A percentile compares a stretch with the other conserved stretches of the same genome.
Evolutionary conservation across 345 rosid species (phyloP).

Genomic region (Hypericum perforatum): DNA sequence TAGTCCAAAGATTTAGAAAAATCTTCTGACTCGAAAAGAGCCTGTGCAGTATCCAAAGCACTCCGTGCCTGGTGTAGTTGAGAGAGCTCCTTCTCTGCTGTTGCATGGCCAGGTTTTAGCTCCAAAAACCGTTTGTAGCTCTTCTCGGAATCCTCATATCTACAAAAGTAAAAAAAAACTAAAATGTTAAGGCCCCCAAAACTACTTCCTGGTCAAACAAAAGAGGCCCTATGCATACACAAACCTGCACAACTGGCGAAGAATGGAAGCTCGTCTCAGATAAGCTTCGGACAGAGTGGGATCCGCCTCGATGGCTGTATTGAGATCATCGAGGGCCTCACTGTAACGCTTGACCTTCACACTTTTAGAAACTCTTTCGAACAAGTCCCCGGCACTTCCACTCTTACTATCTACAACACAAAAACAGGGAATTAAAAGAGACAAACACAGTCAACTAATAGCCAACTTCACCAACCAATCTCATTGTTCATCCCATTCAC

Average conservation of each 20-base stretch:
- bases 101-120: slow-evolving; percentile 51
- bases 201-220: neutral
- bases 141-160: slow-evolving; percentile 80
- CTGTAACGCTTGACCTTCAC: slow-evolving; percentile 68
- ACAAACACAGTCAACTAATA: too few species aligned
- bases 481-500: too few species aligned
- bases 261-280: slow-evolving; percentile 62
- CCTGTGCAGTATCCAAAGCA: slow-evolving; percentile 63
- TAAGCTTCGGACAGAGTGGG: slow-evolving; percentile 87
- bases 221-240: neutral
- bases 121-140: slow-evolving; percentile 62
- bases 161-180: slow-evolving; percentile 27
- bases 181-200: neutral
- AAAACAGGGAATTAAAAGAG: neutral
- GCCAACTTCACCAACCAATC: too few species aligned
- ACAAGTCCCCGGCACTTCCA: slow-evolving; percentile 55
- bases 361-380: slow-evolving; percentile 68
- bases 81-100: slow-evolving; percentile 89
- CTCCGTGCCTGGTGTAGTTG: slow-evolving; percentile 78
- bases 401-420: slow-evolving; percentile 46
- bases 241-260: slow-evolving; percentile 89
- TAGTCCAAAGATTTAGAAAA: slow-evolving; percentile 62
- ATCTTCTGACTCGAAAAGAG: slow-evolving; percentile 62
- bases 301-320: slow-evolving; percentile 87
- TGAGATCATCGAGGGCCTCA: slow-evolving; percentile 85